These are phyloP conservation scores for Fusarium concolor DNA, from an alignment of 2,329 filamentous ascomycete species.

Conservation along the genomic window DNA sequence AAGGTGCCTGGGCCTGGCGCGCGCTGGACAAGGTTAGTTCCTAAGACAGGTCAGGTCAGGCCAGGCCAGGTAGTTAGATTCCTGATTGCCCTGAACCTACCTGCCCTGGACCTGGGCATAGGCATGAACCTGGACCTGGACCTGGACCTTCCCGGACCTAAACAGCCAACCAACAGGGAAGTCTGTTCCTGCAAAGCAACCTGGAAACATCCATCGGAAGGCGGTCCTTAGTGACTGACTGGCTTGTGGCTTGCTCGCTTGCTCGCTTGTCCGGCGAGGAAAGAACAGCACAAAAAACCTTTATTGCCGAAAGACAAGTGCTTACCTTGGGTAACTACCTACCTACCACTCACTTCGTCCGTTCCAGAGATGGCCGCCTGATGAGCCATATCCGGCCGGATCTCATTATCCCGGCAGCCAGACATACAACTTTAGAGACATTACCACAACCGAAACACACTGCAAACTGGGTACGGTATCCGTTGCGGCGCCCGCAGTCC, in stretches of 20 bases:
- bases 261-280: not conserved
- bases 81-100: constrained; percentile 13
- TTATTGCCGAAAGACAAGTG: constrained; percentile 20
- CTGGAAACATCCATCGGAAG: constrained; percentile 2
- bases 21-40: not conserved
- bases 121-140: constrained; percentile 8
- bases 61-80: constrained; percentile 1
- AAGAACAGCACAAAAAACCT: constrained; percentile 1
- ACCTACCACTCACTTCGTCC: no score
- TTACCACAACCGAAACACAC: not conserved
- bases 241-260: not conserved
- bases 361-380: constrained; percentile 11
- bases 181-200: constrained; percentile 21
- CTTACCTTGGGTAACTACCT: not conserved
- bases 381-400: constrained; percentile 22
- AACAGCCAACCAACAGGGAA: not conserved
- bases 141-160: not conserved
- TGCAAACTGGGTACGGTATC: constrained; percentile 13
- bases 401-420: constrained; percentile 6
- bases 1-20: constrained; percentile 7
- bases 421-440: constrained; percentile 14
- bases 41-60: not conserved
- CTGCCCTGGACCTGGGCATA: constrained; percentile 7
- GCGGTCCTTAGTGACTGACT: not conserved
- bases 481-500: constrained; percentile 8